These are phyloP conservation scores for Aegle marmelos DNA, from an alignment of 345 rosid species.

Conservation along the genomic window DNA sequence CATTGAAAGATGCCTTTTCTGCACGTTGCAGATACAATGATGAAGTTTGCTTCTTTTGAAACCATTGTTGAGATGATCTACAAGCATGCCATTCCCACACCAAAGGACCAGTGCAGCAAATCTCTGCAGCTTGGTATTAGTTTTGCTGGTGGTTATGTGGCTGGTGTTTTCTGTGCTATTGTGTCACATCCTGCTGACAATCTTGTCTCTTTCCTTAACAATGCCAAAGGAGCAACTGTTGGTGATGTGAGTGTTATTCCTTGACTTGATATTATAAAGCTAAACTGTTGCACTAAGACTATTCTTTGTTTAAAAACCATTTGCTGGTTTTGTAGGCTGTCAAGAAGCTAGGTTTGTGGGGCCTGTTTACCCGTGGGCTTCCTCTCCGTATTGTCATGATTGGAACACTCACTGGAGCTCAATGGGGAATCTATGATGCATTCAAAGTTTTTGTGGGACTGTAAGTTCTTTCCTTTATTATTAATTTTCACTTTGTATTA, in stretches of 20 bases:
- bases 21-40: constrained; percentile 95
- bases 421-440: constrained; percentile 96
- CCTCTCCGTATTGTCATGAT: constrained; percentile 99
- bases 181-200: constrained; percentile 98
- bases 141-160: constrained; percentile 92
- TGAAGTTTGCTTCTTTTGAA: constrained; percentile 98
- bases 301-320: not conserved
- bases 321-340: constrained; percentile 61
- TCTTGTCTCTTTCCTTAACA: constrained; percentile 95
- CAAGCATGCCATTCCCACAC: constrained; percentile 78
- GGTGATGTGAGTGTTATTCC: constrained; percentile 67
- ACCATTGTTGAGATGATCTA: constrained; percentile 87
- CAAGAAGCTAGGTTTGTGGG: constrained; percentile 86
- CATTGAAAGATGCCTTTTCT: not conserved
- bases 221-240: constrained; percentile 94
- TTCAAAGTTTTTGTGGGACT: constrained; percentile 97
- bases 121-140: constrained; percentile 83
- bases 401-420: constrained; percentile 96
- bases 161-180: constrained; percentile 86
- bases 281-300: not conserved
- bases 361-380: constrained; percentile 94
- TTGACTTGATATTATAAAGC: not conserved
- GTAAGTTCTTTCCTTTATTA: constrained; percentile 45
- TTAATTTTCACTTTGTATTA: not conserved
- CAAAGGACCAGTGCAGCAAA: constrained; percentile 89